These are phyloP conservation scores for Eucalyptus guilfoylei DNA, from an alignment of 345 rosid species.

Conservation along the genomic window DNA sequence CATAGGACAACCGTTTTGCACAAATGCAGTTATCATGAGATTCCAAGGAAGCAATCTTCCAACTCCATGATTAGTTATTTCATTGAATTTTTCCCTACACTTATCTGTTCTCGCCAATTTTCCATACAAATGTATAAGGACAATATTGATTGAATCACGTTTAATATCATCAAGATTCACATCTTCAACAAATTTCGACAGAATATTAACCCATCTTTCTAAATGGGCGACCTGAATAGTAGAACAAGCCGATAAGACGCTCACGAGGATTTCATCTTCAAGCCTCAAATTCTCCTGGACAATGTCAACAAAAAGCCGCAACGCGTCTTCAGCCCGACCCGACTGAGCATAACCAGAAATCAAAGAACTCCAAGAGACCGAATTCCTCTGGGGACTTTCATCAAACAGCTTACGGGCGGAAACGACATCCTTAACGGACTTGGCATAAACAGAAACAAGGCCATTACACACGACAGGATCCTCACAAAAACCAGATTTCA, in stretches of 20 bases:
- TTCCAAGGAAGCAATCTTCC: slow-evolving; percentile 29
- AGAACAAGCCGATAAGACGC: slow-evolving; percentile 24
- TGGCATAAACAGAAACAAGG: slow-evolving; percentile 6
- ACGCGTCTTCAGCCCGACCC: slow-evolving; percentile 11
- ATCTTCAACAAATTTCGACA: neutral
- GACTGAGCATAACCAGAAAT: slow-evolving; percentile 20
- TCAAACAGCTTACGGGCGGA: slow-evolving; percentile 30
- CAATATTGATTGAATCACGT: slow-evolving; percentile 10
- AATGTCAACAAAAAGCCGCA: slow-evolving; percentile 14
- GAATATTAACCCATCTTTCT: slow-evolving; percentile 14
- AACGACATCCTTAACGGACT: slow-evolving; percentile 4
- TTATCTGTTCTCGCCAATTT: slow-evolving; percentile 20
- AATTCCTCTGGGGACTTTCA: slow-evolving; percentile 18
- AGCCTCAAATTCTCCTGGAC: slow-evolving; percentile 8
- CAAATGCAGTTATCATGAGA: slow-evolving; percentile 24
- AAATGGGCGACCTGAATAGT: neutral
- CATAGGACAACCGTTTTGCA: slow-evolving; percentile 18
- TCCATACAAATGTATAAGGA: slow-evolving; percentile 20
- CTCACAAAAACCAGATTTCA: slow-evolving; percentile 8
- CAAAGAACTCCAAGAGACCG: slow-evolving; percentile 15
- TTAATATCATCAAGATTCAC: neutral
- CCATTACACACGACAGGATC: slow-evolving; percentile 20
- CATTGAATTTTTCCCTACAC: slow-evolving; percentile 19
- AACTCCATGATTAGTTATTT: slow-evolving; percentile 1
- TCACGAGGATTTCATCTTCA: slow-evolving; percentile 16